Evolutionary conservation across 2,329 filamentous ascomycete genomes (phyloP).

Genomic region (Fusarium oxysporum): DNA sequence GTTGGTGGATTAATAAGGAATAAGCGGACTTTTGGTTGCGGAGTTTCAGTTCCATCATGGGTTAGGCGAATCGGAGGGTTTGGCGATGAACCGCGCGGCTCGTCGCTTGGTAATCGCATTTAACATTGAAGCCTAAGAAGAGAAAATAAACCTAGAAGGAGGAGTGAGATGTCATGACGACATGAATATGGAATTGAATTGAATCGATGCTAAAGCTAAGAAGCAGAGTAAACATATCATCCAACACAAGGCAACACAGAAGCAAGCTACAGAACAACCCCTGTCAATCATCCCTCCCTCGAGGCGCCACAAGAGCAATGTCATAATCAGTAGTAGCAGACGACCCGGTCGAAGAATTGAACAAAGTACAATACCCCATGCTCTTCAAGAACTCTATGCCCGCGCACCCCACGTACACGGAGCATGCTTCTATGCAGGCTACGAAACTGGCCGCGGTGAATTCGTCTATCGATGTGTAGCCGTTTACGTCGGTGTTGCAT

Average conservation of each 20-base stretch:
- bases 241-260: not conserved
- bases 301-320: not conserved
- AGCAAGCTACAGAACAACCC: not conserved
- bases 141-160: too few species aligned
- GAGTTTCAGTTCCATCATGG: slow-evolving; percentile 12
- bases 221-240: too few species aligned
- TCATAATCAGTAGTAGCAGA: not conserved
- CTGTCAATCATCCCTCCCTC: not conserved
- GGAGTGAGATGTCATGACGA: not conserved
- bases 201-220: too few species aligned
- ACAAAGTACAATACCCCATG: not conserved
- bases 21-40: slow-evolving; percentile 14
- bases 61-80: slow-evolving; percentile 13
- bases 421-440: not conserved
- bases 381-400: not conserved
- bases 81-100: not conserved
- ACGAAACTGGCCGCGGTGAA: not conserved
- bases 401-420: not conserved
- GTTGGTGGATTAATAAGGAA: slow-evolving; percentile 24
- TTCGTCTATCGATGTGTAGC: rapidly evolving
- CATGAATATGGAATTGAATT: too few species aligned
- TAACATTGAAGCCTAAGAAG: not conserved
- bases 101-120: slow-evolving; percentile 2
- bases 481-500: not conserved
- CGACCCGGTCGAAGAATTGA: not conserved